Conservation (phyloP, 164 flowering plant species). For the Magnolia kwangsiensis region DNA sequence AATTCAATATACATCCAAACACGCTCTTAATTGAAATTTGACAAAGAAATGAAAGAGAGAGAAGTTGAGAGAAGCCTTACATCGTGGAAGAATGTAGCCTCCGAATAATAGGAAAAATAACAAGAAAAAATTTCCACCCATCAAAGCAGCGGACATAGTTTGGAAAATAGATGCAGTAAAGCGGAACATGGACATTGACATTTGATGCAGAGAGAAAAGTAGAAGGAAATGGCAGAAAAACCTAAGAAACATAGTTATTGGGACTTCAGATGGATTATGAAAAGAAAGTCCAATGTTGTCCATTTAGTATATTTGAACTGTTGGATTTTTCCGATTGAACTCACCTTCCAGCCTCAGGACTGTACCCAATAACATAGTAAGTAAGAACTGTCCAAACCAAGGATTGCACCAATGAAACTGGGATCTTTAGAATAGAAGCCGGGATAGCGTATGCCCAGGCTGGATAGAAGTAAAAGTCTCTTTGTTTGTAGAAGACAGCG, state of each 20-base stretch:
- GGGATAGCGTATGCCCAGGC: conserved; percentile 58
- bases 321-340: not conserved
- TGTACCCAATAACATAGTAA: conserved; percentile 60
- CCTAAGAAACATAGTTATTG: conserved; percentile 22
- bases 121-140: not conserved
- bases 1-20: no score
- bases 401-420: conserved; percentile 52
- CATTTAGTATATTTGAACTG: not conserved
- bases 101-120: conserved; percentile 35
- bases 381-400: conserved; percentile 55
- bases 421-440: conserved; percentile 42
- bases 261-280: no score
- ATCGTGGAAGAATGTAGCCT: conserved; percentile 52
- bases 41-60: not conserved
- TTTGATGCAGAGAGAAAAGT: conserved; percentile 48
- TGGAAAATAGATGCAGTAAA: conserved; percentile 50
- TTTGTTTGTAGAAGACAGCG: conserved; percentile 53
- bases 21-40: no score
- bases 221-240: conserved; percentile 59
- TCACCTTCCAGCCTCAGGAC: conserved; percentile 53
- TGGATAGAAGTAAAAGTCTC: conserved; percentile 48
- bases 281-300: not conserved
- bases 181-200: conserved; percentile 58
- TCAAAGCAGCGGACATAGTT: conserved; percentile 39
- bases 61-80: conserved; percentile 29